phyloP scores from a whole-genome alignment of 805 yeast genomes.

The Spathaspora gorwiae region DNA sequence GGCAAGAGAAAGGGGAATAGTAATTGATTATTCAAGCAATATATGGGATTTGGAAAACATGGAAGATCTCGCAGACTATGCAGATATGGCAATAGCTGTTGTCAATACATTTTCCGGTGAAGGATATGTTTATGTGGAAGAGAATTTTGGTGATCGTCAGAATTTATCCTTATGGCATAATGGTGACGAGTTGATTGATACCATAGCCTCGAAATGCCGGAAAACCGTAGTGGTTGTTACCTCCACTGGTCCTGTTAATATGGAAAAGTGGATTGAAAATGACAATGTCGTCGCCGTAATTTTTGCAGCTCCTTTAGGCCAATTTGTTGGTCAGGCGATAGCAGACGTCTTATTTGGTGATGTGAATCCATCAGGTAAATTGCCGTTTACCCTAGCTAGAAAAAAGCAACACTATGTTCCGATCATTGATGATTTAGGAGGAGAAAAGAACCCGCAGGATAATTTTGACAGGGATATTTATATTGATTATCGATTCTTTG shows the following conservation, averaged over 20 bases:
- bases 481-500: constrained; percentile 56
- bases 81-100: constrained; percentile 52
- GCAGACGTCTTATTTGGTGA: constrained; percentile 59
- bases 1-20: constrained; percentile 44
- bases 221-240: constrained; percentile 58
- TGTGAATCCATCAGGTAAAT: constrained; percentile 56
- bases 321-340: constrained; percentile 51
- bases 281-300: constrained; percentile 57
- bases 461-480: constrained; percentile 45
- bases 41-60: constrained; percentile 43
- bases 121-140: constrained; percentile 54
- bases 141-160: constrained; percentile 54
- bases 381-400: constrained; percentile 61
- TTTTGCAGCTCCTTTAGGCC: constrained; percentile 56
- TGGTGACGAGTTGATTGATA: constrained; percentile 50
- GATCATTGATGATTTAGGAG: constrained; percentile 32
- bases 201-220: constrained; percentile 45
- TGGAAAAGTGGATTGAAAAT: constrained; percentile 55
- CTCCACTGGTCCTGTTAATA: constrained; percentile 55
- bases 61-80: constrained; percentile 42
- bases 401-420: constrained; percentile 45
- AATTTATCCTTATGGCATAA: constrained; percentile 53
- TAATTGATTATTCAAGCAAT: constrained; percentile 41
- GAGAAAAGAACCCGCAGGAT: constrained; percentile 34
- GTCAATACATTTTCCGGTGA: constrained; percentile 56